These are phyloP conservation scores for Pichia scutulata DNA, from an alignment of 805 yeast species.

Conservation along the genomic window DNA sequence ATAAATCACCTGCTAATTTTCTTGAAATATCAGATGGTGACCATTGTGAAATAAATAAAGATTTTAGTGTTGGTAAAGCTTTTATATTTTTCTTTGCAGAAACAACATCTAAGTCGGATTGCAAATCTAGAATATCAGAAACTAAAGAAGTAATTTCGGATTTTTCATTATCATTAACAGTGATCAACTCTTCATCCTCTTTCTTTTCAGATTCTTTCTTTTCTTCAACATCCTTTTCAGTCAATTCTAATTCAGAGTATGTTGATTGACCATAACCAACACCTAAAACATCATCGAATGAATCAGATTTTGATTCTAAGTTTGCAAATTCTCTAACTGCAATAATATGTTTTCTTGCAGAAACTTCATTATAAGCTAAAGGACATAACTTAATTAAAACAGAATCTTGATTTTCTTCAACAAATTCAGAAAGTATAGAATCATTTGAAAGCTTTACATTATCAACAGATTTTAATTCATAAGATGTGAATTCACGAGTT, in stretches of 20 bases:
- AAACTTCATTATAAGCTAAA: slow-evolving; percentile 51
- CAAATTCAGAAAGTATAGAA: slow-evolving; percentile 22
- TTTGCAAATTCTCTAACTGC: slow-evolving; percentile 57
- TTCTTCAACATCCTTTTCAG: slow-evolving; percentile 16
- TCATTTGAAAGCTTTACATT: slow-evolving; percentile 25
- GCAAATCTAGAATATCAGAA: slow-evolving; percentile 13
- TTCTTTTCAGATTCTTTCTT: slow-evolving; percentile 12
- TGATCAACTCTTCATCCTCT: slow-evolving; percentile 16
- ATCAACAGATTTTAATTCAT: slow-evolving; percentile 36
- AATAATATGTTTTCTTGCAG: slow-evolving; percentile 54
- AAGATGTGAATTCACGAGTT: slow-evolving; percentile 56
- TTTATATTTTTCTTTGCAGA: slow-evolving; percentile 28
- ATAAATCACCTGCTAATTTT: slow-evolving; percentile 64
- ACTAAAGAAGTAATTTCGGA: slow-evolving; percentile 15
- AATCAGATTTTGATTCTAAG: slow-evolving; percentile 40
- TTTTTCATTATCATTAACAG: slow-evolving; percentile 22
- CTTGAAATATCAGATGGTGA: slow-evolving; percentile 70
- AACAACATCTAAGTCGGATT: slow-evolving; percentile 13
- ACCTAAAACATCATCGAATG: slow-evolving; percentile 31
- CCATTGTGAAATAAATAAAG: slow-evolving; percentile 65
- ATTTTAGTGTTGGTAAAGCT: slow-evolving; percentile 45
- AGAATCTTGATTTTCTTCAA: slow-evolving; percentile 23
- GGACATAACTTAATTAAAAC: slow-evolving; percentile 41
- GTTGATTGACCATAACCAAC: slow-evolving; percentile 44
- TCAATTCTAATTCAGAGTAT: slow-evolving; percentile 35